phyloP scores from a whole-genome alignment of 257 asterid genomes.

The Nicotiana undulata region DNA sequence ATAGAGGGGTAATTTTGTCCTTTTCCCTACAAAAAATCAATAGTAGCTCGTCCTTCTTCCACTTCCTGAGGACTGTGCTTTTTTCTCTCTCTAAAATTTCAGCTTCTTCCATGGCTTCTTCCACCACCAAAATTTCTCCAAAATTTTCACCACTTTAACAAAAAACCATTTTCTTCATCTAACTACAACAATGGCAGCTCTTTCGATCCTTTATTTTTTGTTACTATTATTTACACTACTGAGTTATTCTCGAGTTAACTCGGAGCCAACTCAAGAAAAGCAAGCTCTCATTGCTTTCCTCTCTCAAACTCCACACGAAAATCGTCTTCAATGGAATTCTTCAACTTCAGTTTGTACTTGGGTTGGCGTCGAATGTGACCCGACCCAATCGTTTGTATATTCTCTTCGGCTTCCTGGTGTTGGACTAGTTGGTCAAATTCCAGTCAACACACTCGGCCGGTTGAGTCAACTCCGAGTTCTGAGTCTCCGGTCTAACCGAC shows the following conservation, averaged over 20 bases:
- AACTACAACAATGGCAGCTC: too few species aligned
- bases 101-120: too few species aligned
- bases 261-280: conserved; percentile 31
- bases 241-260: background rate
- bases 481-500: conserved; percentile 65
- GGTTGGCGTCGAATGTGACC: conserved; percentile 49
- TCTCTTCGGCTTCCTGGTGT: conserved; percentile 61
- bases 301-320: background rate
- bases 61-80: too few species aligned
- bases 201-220: background rate
- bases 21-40: too few species aligned
- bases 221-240: background rate
- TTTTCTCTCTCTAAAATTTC: too few species aligned
- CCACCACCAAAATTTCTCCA: too few species aligned
- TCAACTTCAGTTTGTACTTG: conserved; percentile 40
- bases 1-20: too few species aligned
- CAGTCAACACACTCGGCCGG: conserved; percentile 32
- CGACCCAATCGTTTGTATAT: conserved; percentile 38
- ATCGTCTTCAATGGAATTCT: conserved; percentile 34
- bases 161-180: too few species aligned
- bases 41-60: too few species aligned
- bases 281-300: conserved; percentile 66
- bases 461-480: conserved; percentile 46
- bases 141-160: too few species aligned
- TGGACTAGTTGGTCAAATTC: conserved; percentile 44